Percentiles rank a stretch among this genome's conserved stretches.
These are phyloP conservation scores for Effrenium voratum DNA, from an alignment of 73 alveolate species.

Conservation along the genomic window DNA sequence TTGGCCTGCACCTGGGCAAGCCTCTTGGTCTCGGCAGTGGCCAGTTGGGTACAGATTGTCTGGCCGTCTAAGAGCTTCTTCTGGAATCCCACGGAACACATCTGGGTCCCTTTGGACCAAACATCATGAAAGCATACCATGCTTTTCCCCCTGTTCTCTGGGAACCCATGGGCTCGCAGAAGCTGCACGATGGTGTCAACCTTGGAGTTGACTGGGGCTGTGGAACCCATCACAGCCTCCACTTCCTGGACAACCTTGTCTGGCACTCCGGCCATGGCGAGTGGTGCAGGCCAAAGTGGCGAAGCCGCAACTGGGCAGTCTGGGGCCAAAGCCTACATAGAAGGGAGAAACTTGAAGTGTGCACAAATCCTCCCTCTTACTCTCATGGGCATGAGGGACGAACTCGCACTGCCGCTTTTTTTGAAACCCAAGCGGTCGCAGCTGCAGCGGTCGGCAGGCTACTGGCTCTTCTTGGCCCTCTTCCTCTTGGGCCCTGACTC, in stretches of 20 bases:
- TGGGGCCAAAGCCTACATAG: background rate
- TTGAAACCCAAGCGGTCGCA: background rate
- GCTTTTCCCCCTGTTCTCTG: background rate
- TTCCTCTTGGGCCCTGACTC: background rate
- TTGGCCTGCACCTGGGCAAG: background rate
- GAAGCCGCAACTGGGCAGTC: background rate
- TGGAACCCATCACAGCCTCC: background rate
- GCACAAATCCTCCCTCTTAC: background rate
- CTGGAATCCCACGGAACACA: background rate
- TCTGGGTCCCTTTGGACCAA: background rate
- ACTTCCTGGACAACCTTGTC: background rate
- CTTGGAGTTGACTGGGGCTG: background rate
- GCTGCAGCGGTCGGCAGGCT: background rate
- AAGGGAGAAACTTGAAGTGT: background rate
- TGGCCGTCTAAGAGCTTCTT: background rate
- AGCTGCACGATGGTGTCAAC: background rate
- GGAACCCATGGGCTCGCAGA: background rate
- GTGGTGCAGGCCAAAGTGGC: background rate
- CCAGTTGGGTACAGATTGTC: background rate
- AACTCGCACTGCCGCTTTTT: background rate
- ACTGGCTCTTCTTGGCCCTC: background rate
- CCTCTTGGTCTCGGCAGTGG: background rate
- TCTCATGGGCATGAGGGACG: background rate
- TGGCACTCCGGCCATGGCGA: slow-evolving; percentile 1
- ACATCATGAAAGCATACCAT: background rate